A percentile compares a stretch with the other conserved stretches of the same genome.
Evolutionary conservation across 2,329 filamentous ascomycete species (phyloP).

Genomic region (Lecanosticta acicola): DNA sequence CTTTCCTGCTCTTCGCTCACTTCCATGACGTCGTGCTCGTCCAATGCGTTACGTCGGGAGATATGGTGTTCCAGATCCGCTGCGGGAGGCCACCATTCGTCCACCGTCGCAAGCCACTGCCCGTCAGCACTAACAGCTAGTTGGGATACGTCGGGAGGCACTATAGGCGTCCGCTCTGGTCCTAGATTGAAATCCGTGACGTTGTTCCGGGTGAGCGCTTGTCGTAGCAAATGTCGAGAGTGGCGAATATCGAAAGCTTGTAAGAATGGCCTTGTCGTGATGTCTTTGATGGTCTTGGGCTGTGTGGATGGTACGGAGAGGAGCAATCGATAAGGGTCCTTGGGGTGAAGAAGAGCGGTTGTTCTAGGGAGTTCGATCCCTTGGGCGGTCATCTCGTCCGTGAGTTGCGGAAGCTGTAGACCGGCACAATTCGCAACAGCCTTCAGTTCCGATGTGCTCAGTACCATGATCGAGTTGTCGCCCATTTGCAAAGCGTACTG

Average conservation of each 20-base stretch:
- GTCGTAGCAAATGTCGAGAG: slow-evolving; percentile 72
- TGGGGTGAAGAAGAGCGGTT: slow-evolving; percentile 39
- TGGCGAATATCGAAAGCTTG: slow-evolving; percentile 84
- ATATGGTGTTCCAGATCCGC: slow-evolving; percentile 60
- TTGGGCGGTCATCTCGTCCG: slow-evolving; percentile 9
- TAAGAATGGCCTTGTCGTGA: slow-evolving; percentile 53
- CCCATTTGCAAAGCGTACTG: slow-evolving; percentile 80
- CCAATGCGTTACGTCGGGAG: slow-evolving; percentile 18
- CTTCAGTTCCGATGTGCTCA: slow-evolving; percentile 84
- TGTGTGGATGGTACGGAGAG: slow-evolving; percentile 50
- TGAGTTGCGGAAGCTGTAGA: slow-evolving; percentile 53
- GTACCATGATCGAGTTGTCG: slow-evolving; percentile 84
- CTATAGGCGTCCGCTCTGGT: slow-evolving; percentile 63
- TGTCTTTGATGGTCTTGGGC: slow-evolving; percentile 32
- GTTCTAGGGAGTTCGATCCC: slow-evolving; percentile 11
- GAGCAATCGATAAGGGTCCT: slow-evolving; percentile 38
- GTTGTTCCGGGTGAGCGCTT: slow-evolving; percentile 84
- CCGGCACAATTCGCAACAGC: slow-evolving; percentile 80
- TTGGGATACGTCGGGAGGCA: slow-evolving; percentile 71
- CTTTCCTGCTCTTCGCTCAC: slow-evolving; percentile 40
- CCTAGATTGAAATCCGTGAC: slow-evolving; percentile 74
- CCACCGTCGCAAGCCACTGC: slow-evolving; percentile 82
- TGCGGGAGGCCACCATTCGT: slow-evolving; percentile 76
- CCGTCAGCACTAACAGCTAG: slow-evolving; percentile 75
- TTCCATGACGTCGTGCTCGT: slow-evolving; percentile 29